Base-by-base conservation (phyloP, 257 asterid genomes). In the Cinchona pubescens region DNA sequence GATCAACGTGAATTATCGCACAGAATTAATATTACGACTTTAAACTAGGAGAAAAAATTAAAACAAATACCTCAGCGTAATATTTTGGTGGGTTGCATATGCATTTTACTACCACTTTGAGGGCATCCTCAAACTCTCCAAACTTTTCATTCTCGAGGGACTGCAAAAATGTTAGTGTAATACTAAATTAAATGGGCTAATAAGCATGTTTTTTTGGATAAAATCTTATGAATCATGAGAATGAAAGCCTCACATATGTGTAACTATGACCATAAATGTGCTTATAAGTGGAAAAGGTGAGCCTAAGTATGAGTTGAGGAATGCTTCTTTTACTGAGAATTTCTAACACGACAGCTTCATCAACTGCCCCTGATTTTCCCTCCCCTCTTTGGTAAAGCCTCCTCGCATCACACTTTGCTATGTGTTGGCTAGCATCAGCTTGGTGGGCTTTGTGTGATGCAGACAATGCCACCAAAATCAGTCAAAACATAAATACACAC, bases 391-490 rank as follows among this genome's bases (percentile, higher is more conserved):
- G 76, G 71, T 76, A 88, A 23, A 90, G 82, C 83, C 96, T 86
- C 67, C 76, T 87, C 7, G 97, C 94, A 78, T 91, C 97, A 69
- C 91, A 90, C 73, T 90, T 86, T 0, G 92, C 92, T 13, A 90
- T 90, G 87, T 91, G 92, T 19, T 83, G 87, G 89, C 92, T 91
- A 32, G 80, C 66, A 37, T 87, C 97, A 15, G 75, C 87, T 60
- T 76, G 65, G 79, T 83, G 97, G 35, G 96, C 92, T 79, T 90
- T 91, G 80, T 90, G 97, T 51, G 97, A 86, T 32, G 97, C 96
- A 10, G 91, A 86, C 38, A 90, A 63, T 60, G 97, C 96, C 81
- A 80, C 68, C 83, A 90, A 51, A 4, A 91, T 86, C 97, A 89
- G 86, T 67, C n/a, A n/a, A n/a, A n/a, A n/a, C n/a, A n/a, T n/a